Evolutionary conservation across 768 basidiomycete genomes (phyloP), one percentile per base, ranked within the genome.

Genomic region (Lactarius akahatsu): DNA sequence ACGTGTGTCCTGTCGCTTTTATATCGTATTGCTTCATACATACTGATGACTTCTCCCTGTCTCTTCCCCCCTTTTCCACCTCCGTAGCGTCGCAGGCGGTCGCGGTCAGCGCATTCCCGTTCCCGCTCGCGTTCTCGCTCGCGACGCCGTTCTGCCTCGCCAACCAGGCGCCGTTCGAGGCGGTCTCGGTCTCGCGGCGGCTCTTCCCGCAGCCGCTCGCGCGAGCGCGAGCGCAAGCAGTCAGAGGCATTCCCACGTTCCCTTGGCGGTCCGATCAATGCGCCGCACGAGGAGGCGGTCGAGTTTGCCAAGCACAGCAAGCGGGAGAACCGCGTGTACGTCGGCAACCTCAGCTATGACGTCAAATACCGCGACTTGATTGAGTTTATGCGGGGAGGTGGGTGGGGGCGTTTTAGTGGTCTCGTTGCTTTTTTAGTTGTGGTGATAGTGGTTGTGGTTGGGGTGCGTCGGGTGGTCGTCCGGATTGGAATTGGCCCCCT

Each of bases 341-440:
- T 98, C 77, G 96, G 97, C 75, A 99, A 99, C 78, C 86, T 99
- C 79, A 94, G 92, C 76, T 99, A 98, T 83, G 93, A 96, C 78
- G 93, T 95, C 88, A 96, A 90, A 81, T 98, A 96, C 81, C 87
- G 94, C 80, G 97, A 98, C 82, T 84, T 99, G 79, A 94, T 96
- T 86, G 94, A 98, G 88, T 98, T 97, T 77, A 96, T 97, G 94
- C 86, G 92, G 90, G 92, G 93, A 94, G 95, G 96, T 97, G 92
- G 90, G 96, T 95, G 80, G 86, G 86, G 87, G 88, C 85, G 86
- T 86, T 82, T 82, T 79, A 83, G 80, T 74, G 59, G 70, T 87
- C 80, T 86, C 80, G 74, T 78, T 71, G 67, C 61, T 64, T 32
- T 59, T 66, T 66, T 67, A 66, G 63, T 59, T 63, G 36, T 57